Conservation (phyloP, 768 basidiomycete species). For the Leccinum olivaceopallidum region DNA sequence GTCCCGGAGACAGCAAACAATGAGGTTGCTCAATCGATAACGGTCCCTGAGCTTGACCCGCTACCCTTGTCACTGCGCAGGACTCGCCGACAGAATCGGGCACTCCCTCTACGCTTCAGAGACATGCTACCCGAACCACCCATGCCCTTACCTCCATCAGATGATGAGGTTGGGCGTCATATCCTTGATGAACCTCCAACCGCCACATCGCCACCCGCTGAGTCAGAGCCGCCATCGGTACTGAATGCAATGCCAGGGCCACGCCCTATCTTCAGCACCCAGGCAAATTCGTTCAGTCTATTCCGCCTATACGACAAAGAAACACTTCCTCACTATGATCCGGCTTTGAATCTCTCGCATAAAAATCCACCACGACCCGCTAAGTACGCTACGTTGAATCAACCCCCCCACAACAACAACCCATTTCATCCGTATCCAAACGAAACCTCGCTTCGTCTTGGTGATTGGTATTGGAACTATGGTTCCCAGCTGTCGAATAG, state of each 20-base stretch:
- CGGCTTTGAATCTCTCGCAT: background rate
- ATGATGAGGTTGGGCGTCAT: too few relatives aligned
- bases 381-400: too few relatives aligned
- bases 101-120: background rate
- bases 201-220: background rate
- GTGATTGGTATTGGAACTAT: too few relatives aligned
- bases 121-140: background rate
- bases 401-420: too few relatives aligned
- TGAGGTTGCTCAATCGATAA: too few relatives aligned
- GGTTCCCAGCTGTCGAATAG: too few relatives aligned
- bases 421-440: too few relatives aligned
- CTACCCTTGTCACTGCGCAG: background rate
- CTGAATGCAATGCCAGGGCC: background rate
- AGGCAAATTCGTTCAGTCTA: background rate
- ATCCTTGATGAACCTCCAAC: background rate
- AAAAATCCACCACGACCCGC: too few relatives aligned
- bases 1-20: too few relatives aligned
- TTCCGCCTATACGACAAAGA: background rate
- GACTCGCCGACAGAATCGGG: background rate
- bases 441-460: too few relatives aligned
- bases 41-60: too few relatives aligned
- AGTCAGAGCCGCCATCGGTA: background rate
- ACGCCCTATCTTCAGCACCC: background rate
- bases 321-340: background rate
- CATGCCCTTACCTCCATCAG: background rate